phyloP scores from a whole-genome alignment of 192 early-diverging fungal genomes.

The Phlyctochytrium arcticum region DNA sequence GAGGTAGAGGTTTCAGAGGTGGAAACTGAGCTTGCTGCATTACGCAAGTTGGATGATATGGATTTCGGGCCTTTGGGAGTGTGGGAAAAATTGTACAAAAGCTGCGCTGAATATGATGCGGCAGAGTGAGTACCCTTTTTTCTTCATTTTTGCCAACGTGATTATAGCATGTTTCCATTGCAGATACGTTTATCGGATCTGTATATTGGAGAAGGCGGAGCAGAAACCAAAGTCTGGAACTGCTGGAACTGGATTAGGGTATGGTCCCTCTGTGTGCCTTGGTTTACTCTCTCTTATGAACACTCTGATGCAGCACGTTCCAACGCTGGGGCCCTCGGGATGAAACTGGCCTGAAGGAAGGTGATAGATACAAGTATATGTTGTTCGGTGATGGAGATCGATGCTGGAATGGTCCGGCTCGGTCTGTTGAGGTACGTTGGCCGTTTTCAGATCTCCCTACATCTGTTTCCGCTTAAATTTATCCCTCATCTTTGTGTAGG shows the following conservation, averaged over 20 bases:
- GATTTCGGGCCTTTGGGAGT: conserved; percentile 72
- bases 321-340: conserved; percentile 42
- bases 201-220: conserved; percentile 69
- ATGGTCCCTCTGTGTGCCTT: too few species aligned
- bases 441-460: too few species aligned
- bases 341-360: conserved; percentile 11
- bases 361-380: conserved; percentile 53
- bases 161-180: background rate
- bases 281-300: too few species aligned
- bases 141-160: background rate
- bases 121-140: conserved; percentile 52
- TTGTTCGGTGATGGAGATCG: conserved; percentile 67
- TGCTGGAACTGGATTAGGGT: conserved; percentile 54
- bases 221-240: conserved; percentile 69
- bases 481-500: conserved; percentile 7
- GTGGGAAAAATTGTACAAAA: conserved; percentile 61
- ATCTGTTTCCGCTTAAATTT: too few species aligned
- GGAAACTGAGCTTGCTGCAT: conserved; percentile 20
- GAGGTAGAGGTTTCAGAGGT: conserved; percentile 26
- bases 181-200: conserved; percentile 68
- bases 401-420: conserved; percentile 95
- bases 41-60: conserved; percentile 50
- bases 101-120: conserved; percentile 69
- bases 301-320: conserved; percentile 27
- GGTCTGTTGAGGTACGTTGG: conserved; percentile 66